These are phyloP conservation scores for Globisporangium okanoganense DNA, from an alignment of 352 stramenopile species.

Conservation along the genomic window DNA sequence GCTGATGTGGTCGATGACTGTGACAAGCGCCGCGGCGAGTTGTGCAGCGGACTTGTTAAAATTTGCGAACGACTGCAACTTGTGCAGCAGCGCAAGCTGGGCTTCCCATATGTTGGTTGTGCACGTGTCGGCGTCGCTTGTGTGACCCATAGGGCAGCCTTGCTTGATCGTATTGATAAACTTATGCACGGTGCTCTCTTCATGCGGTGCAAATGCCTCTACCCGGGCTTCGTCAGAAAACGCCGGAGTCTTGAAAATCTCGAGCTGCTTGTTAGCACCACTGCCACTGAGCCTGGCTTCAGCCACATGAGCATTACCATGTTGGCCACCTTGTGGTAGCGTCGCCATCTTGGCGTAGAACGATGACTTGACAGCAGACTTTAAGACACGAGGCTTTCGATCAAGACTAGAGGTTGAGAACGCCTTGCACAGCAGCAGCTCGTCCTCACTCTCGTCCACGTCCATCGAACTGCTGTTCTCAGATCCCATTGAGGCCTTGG, in stretches of 20 bases:
- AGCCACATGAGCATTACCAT: neutral
- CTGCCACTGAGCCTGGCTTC: neutral
- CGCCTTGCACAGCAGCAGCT: conserved; percentile 34
- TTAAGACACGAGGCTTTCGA: neutral
- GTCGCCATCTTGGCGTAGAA: conserved; percentile 3
- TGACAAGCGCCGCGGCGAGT: conserved; percentile 36
- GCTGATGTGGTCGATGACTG: conserved; percentile 40
- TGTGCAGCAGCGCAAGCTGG: conserved; percentile 51
- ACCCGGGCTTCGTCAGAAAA: neutral
- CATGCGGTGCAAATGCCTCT: neutral
- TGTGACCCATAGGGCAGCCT: neutral
- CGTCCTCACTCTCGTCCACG: conserved; percentile 24
- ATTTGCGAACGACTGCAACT: conserved; percentile 34
- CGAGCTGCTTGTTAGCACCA: neutral
- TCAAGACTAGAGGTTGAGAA: conserved; percentile 25
- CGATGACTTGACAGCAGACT: conserved; percentile 11
- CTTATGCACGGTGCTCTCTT: neutral
- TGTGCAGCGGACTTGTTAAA: conserved; percentile 31
- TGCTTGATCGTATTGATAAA: neutral
- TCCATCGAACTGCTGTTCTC: conserved; percentile 13
- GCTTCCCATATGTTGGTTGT: conserved; percentile 32
- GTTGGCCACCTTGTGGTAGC: neutral
- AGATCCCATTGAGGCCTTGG: conserved; percentile 11
- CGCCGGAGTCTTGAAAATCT: conserved; percentile 10
- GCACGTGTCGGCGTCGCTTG: conserved; percentile 4